phyloP scores from a whole-genome alignment of 2,329 filamentous ascomycete genomes.

The Cladosporium sp. region DNA sequence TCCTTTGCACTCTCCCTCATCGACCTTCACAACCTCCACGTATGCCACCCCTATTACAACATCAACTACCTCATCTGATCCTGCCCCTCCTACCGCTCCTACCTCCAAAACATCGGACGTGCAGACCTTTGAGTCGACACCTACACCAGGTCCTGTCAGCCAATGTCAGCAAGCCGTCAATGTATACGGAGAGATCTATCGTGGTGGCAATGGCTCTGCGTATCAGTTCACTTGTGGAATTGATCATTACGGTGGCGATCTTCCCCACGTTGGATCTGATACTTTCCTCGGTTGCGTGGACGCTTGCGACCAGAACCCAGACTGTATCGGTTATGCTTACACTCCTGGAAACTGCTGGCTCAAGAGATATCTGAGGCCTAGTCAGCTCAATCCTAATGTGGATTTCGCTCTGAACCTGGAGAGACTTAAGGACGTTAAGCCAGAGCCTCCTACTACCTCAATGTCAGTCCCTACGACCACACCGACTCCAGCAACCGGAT shows the following conservation, averaged over 20 bases:
- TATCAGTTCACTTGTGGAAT: neutral
- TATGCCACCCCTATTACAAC: neutral
- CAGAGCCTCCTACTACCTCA: neutral
- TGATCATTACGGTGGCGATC: slow-evolving; percentile 12
- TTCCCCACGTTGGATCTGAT: neutral
- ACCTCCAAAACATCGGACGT: neutral
- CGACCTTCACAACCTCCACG: neutral
- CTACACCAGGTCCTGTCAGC: neutral
- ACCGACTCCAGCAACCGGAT: neutral
- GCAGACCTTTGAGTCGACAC: neutral
- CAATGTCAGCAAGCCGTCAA: neutral
- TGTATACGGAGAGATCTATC: neutral
- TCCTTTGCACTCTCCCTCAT: neutral
- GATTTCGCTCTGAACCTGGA: slow-evolving; percentile 1
- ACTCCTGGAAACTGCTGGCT: slow-evolving; percentile 16
- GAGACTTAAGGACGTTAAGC: neutral
- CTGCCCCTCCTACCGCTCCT: neutral
- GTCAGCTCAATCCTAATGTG: neutral
- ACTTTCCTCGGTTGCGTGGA: slow-evolving; percentile 9
- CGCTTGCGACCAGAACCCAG: slow-evolving; percentile 12
- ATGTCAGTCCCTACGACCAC: neutral
- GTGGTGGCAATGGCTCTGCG: neutral
- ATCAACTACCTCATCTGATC: neutral
- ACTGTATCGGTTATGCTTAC: slow-evolving; percentile 16
- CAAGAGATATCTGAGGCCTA: slow-evolving; percentile 5